phyloP scores from a whole-genome alignment of 306 rosid species.

The Hylodesmum podocarpum region DNA sequence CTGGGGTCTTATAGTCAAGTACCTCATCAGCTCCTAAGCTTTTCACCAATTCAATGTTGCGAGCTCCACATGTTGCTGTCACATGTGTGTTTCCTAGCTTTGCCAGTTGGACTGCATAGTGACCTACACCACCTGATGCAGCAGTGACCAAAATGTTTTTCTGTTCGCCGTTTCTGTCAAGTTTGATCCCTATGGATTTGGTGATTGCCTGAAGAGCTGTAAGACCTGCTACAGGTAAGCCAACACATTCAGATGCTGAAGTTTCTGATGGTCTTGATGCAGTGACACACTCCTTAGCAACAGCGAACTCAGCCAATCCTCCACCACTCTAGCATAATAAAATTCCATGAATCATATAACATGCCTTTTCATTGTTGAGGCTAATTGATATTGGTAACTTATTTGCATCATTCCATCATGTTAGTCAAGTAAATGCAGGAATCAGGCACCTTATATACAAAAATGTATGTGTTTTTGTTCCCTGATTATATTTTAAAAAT shows the following conservation, averaged over 20 bases:
- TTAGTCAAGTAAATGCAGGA: not conserved
- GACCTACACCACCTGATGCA: constrained; percentile 91
- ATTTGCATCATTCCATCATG: not conserved
- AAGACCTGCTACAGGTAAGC: constrained; percentile 64
- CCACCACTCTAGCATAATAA: constrained; percentile 59
- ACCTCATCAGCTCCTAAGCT: constrained; percentile 83
- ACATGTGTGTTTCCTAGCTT: constrained; percentile 82
- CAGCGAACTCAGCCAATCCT: constrained; percentile 69
- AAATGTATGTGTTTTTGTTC: not conserved
- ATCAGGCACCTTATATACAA: not conserved
- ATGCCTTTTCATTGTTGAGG: not conserved
- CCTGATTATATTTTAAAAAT: not conserved
- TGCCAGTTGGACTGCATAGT: constrained; percentile 77
- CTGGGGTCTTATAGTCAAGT: constrained; percentile 74
- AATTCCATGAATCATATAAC: not conserved
- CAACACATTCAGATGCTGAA: constrained; percentile 58
- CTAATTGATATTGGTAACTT: not conserved
- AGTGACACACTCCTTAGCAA: constrained; percentile 46
- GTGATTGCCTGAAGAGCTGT: constrained; percentile 72
- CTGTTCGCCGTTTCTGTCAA: constrained; percentile 47
- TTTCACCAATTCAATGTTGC: constrained; percentile 64
- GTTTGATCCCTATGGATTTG: constrained; percentile 48
- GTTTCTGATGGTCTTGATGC: constrained; percentile 53
- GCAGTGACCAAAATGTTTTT: constrained; percentile 73
- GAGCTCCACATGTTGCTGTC: constrained; percentile 84